Conservation (phyloP, 2,329 filamentous ascomycete species). For the Scedosporium boydii region DNA sequence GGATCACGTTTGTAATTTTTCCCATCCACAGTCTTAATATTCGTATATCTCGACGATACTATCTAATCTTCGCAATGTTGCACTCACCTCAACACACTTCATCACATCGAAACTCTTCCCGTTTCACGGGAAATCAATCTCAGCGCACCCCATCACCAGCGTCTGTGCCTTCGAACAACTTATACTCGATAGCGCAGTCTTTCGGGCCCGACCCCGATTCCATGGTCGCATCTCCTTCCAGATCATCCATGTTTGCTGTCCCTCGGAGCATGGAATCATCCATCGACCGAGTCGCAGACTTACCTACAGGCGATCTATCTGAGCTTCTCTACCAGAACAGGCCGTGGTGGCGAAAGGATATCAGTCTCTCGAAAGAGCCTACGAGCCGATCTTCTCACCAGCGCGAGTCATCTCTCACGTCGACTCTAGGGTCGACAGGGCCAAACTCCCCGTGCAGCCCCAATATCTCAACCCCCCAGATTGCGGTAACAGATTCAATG, state of each 20-base stretch:
- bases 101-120: neutral
- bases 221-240: neutral
- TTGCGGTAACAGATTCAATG: constrained; percentile 40
- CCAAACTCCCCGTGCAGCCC: constrained; percentile 49
- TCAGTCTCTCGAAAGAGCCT: neutral
- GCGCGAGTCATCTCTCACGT: constrained; percentile 52
- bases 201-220: neutral
- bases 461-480: constrained; percentile 47
- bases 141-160: constrained; percentile 1
- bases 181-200: neutral
- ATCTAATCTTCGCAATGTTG: constrained; percentile 1
- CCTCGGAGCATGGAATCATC: constrained; percentile 5
- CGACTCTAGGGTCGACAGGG: constrained; percentile 45
- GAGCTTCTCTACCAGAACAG: neutral
- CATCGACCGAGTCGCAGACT: constrained; percentile 2
- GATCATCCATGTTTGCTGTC: neutral
- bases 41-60: neutral
- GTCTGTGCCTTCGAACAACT: neutral
- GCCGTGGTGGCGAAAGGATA: constrained; percentile 3
- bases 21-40: neutral
- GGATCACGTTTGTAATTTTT: neutral
- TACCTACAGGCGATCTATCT: constrained; percentile 1
- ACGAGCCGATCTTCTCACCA: constrained; percentile 29
- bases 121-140: neutral
- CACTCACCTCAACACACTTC: neutral